These are phyloP conservation scores for Lanmaoa pseudosensibilis DNA, from an alignment of 768 basidiomycete species.

Conservation along the genomic window DNA sequence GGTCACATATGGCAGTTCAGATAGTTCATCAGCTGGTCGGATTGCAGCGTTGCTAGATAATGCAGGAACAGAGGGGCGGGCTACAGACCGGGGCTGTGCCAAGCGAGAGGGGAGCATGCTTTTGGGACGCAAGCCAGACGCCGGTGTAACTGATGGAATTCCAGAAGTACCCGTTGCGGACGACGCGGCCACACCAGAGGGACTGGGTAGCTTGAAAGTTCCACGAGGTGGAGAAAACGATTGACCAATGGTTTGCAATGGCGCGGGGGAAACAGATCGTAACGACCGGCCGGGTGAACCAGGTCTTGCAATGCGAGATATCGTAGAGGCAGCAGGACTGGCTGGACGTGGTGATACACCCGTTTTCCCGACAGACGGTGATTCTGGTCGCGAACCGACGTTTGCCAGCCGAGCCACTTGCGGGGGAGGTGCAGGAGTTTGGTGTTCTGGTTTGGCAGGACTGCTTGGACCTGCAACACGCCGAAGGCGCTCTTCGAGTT, in stretches of 20 bases:
- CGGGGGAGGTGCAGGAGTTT: constrained; percentile 42
- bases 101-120: constrained; percentile 75
- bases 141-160: constrained; percentile 36
- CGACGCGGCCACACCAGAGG: constrained; percentile 13
- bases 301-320: constrained; percentile 45
- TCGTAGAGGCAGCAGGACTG: constrained; percentile 43
- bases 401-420: constrained; percentile 57
- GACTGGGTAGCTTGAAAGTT: constrained; percentile 43
- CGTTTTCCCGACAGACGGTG: constrained; percentile 43
- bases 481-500: constrained; percentile 85
- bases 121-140: constrained; percentile 53
- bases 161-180: constrained; percentile 18
- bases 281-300: constrained; percentile 39
- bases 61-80: constrained; percentile 33
- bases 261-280: constrained; percentile 39
- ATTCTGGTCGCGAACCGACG: constrained; percentile 46
- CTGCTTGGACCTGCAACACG: constrained; percentile 70
- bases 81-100: constrained; percentile 54
- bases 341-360: constrained; percentile 48
- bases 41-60: constrained; percentile 25
- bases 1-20: constrained; percentile 32
- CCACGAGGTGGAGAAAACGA: constrained; percentile 51
- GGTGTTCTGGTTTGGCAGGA: constrained; percentile 41
- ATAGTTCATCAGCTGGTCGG: constrained; percentile 27
- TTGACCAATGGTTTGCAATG: constrained; percentile 40